Conservation (phyloP, 2,329 filamentous ascomycete genomes). For the Aspergillus sp. region DNA sequence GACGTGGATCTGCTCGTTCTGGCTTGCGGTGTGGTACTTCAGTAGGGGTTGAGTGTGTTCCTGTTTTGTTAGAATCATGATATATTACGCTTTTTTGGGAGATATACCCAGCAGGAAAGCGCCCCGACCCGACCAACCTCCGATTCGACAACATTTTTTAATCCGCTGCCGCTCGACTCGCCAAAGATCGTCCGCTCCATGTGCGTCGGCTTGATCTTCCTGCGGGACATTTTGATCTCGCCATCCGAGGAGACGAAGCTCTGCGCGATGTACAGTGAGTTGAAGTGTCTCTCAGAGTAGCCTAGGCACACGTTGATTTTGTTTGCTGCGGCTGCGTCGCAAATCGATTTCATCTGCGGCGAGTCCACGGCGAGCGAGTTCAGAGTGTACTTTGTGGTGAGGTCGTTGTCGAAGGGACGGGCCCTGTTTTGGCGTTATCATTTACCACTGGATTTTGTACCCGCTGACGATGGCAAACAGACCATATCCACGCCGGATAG, state of each 20-base stretch:
- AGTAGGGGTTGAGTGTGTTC: slow-evolving; percentile 45
- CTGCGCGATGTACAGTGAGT: slow-evolving; percentile 40
- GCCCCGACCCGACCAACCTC: slow-evolving; percentile 34
- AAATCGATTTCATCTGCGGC: slow-evolving; percentile 31
- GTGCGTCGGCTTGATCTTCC: slow-evolving; percentile 47
- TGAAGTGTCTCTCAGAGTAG: slow-evolving; percentile 33
- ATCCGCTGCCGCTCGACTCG: slow-evolving; percentile 32
- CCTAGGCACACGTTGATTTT: slow-evolving; percentile 38
- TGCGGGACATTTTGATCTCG: slow-evolving; percentile 31
- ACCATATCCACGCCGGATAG: slow-evolving; percentile 44
- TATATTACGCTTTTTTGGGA: background rate
- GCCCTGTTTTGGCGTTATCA: too few relatives aligned
- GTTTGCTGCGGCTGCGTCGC: slow-evolving; percentile 23
- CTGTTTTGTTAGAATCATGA: background rate
- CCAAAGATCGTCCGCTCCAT: slow-evolving; percentile 45
- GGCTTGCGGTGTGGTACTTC: slow-evolving; percentile 38
- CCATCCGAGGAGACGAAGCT: slow-evolving; percentile 36
- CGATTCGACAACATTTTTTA: slow-evolving; percentile 26
- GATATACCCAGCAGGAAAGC: slow-evolving; percentile 36
- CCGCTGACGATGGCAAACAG: slow-evolving; percentile 1
- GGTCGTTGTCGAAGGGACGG: slow-evolving; percentile 20
- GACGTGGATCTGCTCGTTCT: slow-evolving; percentile 41
- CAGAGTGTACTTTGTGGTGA: slow-evolving; percentile 22
- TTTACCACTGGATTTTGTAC: background rate
- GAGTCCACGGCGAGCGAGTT: slow-evolving; percentile 23